Conservation (phyloP, 352 stramenopile species). For the Phytopythium mirpurense region DNA sequence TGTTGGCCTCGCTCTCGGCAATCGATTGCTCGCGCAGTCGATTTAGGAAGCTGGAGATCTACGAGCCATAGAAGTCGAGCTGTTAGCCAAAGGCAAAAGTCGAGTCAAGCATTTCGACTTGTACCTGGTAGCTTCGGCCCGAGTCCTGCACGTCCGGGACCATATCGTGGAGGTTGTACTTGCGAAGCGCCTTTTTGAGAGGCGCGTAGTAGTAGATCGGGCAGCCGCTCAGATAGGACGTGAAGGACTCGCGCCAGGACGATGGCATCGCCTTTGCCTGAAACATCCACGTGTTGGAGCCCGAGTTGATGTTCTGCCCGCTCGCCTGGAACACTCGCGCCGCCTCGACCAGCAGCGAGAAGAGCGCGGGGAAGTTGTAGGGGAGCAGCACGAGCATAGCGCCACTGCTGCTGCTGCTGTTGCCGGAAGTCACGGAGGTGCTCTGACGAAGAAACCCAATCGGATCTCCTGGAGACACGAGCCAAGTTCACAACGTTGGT, state of each 20-base stretch:
- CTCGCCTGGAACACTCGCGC: constrained; percentile 77
- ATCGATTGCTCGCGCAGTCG: constrained; percentile 71
- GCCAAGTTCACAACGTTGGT: neutral
- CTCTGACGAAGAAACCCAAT: constrained; percentile 71
- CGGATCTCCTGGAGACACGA: constrained; percentile 39
- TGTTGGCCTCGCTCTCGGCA: constrained; percentile 69
- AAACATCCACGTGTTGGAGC: constrained; percentile 72
- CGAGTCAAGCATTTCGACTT: neutral
- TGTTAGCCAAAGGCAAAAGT: neutral
- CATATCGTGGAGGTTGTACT: constrained; percentile 87
- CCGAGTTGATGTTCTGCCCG: constrained; percentile 68
- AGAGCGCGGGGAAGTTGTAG: constrained; percentile 86
- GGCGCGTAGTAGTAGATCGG: constrained; percentile 81
- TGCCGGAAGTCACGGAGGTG: constrained; percentile 15
- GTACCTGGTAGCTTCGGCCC: constrained; percentile 73
- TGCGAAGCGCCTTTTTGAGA: constrained; percentile 78
- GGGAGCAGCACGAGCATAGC: constrained; percentile 77
- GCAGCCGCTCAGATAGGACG: constrained; percentile 65
- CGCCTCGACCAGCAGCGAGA: constrained; percentile 76
- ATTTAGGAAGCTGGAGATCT: constrained; percentile 73
- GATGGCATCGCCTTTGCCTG: constrained; percentile 85
- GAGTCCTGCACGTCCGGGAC: constrained; percentile 80
- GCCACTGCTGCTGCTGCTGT: constrained; percentile 29
- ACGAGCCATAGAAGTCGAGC: neutral
- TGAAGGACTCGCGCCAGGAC: constrained; percentile 79